phyloP scores from a whole-genome alignment of 345 rosid species.

The Ceriops tagal region DNA sequence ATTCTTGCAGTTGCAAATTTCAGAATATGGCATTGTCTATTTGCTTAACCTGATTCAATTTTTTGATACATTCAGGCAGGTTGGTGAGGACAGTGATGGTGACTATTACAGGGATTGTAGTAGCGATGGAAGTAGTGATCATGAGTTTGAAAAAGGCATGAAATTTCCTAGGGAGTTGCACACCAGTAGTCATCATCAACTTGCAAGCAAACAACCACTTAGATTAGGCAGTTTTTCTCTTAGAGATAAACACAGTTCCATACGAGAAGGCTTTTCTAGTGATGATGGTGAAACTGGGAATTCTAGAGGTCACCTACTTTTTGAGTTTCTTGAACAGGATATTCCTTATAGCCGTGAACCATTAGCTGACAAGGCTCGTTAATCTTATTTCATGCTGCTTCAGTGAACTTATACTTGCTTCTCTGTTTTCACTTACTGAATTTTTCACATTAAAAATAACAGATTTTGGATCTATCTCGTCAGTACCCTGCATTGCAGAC shows the following conservation, averaged over 20 bases:
- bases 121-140: slow-evolving; percentile 3
- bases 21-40: too few species aligned
- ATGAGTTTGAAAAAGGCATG: neutral
- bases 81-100: slow-evolving; percentile 31
- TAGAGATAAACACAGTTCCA: too few species aligned
- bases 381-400: neutral
- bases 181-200: neutral
- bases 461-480: slow-evolving; percentile 29
- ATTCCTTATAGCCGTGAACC: slow-evolving; percentile 37
- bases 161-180: slow-evolving; percentile 9
- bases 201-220: slow-evolving; percentile 7
- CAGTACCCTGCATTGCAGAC: slow-evolving; percentile 27
- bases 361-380: slow-evolving; percentile 32
- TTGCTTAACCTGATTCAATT: too few species aligned
- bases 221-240: too few species aligned
- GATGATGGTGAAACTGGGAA: slow-evolving; percentile 29
- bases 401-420: neutral
- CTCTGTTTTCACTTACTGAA: neutral
- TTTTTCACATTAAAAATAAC: neutral
- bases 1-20: too few species aligned
- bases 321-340: slow-evolving; percentile 35
- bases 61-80: slow-evolving; percentile 7
- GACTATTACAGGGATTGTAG: slow-evolving; percentile 11
- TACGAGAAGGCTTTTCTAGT: slow-evolving; percentile 29
- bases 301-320: slow-evolving; percentile 18